These are phyloP conservation scores for Hygrophila difformis DNA, from an alignment of 257 asterid species.

Conservation along the genomic window DNA sequence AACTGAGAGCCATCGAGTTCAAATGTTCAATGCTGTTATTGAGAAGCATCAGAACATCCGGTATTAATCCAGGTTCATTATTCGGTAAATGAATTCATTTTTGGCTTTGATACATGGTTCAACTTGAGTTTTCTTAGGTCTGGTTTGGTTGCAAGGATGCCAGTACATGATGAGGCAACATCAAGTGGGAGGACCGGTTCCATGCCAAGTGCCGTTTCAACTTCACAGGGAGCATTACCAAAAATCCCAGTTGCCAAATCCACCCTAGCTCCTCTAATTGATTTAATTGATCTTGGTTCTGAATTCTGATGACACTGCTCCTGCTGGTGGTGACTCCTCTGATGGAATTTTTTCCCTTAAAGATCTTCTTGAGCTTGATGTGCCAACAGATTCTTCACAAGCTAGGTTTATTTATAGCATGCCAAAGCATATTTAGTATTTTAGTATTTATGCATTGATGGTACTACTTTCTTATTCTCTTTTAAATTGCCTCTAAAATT, in stretches of 20 bases:
- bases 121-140: constrained; percentile 42
- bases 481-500: neutral
- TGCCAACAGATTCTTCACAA: constrained; percentile 43
- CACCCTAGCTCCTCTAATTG: constrained; percentile 64
- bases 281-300: constrained; percentile 78
- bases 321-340: constrained; percentile 57
- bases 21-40: constrained; percentile 62
- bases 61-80: constrained; percentile 25
- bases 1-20: constrained; percentile 97
- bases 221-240: constrained; percentile 60
- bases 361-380: constrained; percentile 85
- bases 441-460: neutral
- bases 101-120: constrained; percentile 15
- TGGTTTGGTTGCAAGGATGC: constrained; percentile 86
- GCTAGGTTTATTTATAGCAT: constrained; percentile 38
- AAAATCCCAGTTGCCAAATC: constrained; percentile 69
- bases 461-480: neutral
- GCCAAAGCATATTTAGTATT: neutral
- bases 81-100: neutral
- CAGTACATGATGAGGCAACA: constrained; percentile 87
- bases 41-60: constrained; percentile 74
- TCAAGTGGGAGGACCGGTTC: constrained; percentile 81
- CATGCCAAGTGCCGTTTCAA: constrained; percentile 57
- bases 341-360: constrained; percentile 75
- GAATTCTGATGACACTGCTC: constrained; percentile 64